Evolutionary conservation across 179 eudicot species (phyloP).

Genomic region (Patellifolia procumbens): DNA sequence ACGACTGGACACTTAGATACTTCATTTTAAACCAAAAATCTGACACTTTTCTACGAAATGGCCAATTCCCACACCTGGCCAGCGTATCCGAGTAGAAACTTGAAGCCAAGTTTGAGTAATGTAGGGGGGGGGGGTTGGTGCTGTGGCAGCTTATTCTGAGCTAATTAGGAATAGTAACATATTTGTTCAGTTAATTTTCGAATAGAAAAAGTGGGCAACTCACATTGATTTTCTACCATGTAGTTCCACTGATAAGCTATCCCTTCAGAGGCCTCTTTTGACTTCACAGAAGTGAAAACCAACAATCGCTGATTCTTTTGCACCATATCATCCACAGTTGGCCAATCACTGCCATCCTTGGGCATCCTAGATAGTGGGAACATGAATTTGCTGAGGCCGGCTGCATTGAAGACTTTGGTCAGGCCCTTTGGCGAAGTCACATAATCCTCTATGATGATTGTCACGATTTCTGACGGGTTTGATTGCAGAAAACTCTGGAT

Average conservation of each 20-base stretch:
- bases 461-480: constrained; percentile 77
- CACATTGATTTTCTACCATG: constrained; percentile 72
- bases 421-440: constrained; percentile 77
- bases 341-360: constrained; percentile 81
- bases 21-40: too few species aligned
- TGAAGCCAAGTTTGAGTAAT: too few species aligned
- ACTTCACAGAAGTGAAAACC: constrained; percentile 69
- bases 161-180: too few species aligned
- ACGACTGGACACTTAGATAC: too few species aligned
- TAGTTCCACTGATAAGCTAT: constrained; percentile 93
- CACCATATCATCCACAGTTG: constrained; percentile 88
- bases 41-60: too few species aligned
- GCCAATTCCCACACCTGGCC: too few species aligned
- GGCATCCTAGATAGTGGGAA: constrained; percentile 91
- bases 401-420: constrained; percentile 65
- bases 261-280: constrained; percentile 86
- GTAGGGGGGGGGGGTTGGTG: too few species aligned
- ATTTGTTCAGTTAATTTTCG: too few species aligned
- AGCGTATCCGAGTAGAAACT: too few species aligned
- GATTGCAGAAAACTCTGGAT: constrained; percentile 55
- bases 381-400: constrained; percentile 73
- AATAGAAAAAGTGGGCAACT: constrained; percentile 9
- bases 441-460: constrained; percentile 88
- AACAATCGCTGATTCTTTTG: constrained; percentile 71
- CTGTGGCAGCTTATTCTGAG: too few species aligned